Percentiles rank a stretch among this genome's conserved stretches.
phyloP scores from a whole-genome alignment of 176 grass and related monocot genomes.

The Oryza meridionalis region DNA sequence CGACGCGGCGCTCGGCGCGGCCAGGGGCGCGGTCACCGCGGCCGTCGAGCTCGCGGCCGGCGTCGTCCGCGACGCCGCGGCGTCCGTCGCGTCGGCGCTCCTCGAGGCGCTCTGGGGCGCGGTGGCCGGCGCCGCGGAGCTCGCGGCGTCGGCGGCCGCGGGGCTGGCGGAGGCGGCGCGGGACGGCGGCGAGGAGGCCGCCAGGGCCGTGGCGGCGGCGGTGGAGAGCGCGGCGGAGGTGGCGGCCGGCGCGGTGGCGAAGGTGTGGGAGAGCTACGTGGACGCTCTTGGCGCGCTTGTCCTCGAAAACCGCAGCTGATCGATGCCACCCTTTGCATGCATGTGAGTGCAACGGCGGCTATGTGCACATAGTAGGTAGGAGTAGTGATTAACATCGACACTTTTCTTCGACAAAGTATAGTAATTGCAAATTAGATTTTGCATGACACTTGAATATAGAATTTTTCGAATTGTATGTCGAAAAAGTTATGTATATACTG shows the following conservation, averaged over 20 bases:
- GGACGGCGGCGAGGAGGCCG: slow-evolving; percentile 41
- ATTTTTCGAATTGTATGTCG: too few relatives aligned
- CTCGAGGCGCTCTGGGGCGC: slow-evolving; percentile 27
- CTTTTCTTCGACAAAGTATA: too few relatives aligned
- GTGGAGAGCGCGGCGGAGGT: slow-evolving; percentile 43
- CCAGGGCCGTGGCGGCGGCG: not conserved
- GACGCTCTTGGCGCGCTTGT: slow-evolving; percentile 36
- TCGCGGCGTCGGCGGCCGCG: slow-evolving; percentile 15
- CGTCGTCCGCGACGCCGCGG: slow-evolving; percentile 19
- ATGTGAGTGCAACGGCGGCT: too few relatives aligned
- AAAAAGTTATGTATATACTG: too few relatives aligned
- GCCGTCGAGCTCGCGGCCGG: slow-evolving; percentile 14
- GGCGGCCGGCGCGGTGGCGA: not conserved
- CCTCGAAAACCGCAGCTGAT: slow-evolving; percentile 29
- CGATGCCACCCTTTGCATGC: too few relatives aligned
- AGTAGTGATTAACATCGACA: too few relatives aligned
- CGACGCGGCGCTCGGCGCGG: slow-evolving; percentile 26
- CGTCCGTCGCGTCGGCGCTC: slow-evolving; percentile 34
- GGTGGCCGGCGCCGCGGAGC: slow-evolving; percentile 9
- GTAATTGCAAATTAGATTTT: too few relatives aligned
- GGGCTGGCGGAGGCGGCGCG: slow-evolving; percentile 30
- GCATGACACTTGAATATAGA: too few relatives aligned
- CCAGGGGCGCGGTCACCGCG: not conserved
- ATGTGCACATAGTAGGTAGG: too few relatives aligned
- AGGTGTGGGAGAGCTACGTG: slow-evolving; percentile 40